Conservation (phyloP, 768 basidiomycete species). For the Amanita fuliginea region DNA sequence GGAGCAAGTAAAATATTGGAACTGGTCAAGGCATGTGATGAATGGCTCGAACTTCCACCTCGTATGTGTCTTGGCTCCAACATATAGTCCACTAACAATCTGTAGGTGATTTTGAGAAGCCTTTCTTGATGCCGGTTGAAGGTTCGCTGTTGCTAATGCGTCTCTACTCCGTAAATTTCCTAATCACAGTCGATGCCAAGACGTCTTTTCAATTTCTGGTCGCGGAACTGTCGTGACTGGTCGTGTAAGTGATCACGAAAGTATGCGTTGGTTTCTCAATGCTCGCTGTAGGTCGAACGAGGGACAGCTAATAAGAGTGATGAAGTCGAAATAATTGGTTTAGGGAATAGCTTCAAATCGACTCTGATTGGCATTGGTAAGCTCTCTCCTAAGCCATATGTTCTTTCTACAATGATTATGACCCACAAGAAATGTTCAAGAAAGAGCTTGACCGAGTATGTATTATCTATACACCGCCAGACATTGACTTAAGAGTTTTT, state of each 20-base stretch:
- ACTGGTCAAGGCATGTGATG: conserved; percentile 79
- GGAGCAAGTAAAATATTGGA: conserved; percentile 74
- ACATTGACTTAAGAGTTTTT: conserved; percentile 3
- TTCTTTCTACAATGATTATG: not conserved
- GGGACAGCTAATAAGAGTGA: conserved; percentile 84
- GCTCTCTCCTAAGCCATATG: conserved; percentile 11
- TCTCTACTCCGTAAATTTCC: not conserved
- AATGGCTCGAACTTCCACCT: conserved; percentile 88
- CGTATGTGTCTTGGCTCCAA: conserved; percentile 38
- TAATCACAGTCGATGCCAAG: conserved; percentile 18
- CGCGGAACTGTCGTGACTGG: conserved; percentile 98
- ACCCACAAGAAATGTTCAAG: conserved; percentile 88
- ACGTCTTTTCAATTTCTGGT: conserved; percentile 95
- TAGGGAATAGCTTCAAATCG: conserved; percentile 76
- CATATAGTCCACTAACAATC: not conserved
- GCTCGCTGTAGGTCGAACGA: conserved; percentile 64
- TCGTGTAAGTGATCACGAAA: conserved; percentile 40
- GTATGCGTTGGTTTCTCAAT: not conserved
- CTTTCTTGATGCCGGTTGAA: conserved; percentile 94
- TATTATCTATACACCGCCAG: not conserved
- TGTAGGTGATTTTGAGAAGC: conserved; percentile 90
- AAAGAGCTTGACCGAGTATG: conserved; percentile 91
- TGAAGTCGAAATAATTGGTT: conserved; percentile 89
- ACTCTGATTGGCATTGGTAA: conserved; percentile 88
- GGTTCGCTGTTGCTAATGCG: conserved; percentile 24